These are phyloP conservation scores for Thelonectria discophora DNA, from an alignment of 2,329 filamentous ascomycete species.

Conservation along the genomic window DNA sequence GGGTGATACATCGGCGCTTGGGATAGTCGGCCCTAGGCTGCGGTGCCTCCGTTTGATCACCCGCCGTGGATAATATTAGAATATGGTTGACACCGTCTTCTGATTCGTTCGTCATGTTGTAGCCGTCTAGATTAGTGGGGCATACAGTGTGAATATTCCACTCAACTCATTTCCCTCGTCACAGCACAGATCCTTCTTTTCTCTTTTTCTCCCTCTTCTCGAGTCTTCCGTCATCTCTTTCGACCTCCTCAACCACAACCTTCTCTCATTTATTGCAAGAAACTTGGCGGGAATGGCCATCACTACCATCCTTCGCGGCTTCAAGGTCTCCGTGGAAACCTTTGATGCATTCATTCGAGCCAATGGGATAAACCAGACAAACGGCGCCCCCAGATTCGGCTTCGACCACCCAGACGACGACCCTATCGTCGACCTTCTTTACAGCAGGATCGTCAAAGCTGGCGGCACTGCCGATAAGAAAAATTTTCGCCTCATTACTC, in stretches of 20 bases:
- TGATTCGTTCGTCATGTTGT: too few species aligned
- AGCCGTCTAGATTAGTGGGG: too few species aligned
- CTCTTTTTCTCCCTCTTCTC: too few species aligned
- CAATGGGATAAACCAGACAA: background rate
- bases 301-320: slow-evolving; percentile 1
- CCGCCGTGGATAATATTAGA: too few species aligned
- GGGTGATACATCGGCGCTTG: too few species aligned
- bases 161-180: too few species aligned
- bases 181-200: too few species aligned
- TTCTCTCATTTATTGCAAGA: background rate
- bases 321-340: background rate
- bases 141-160: too few species aligned
- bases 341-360: background rate
- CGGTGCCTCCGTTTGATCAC: too few species aligned
- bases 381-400: background rate
- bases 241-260: background rate
- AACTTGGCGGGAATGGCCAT: background rate
- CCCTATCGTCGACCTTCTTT: background rate
- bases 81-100: too few species aligned
- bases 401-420: background rate
- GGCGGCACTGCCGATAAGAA: slow-evolving; percentile 4
- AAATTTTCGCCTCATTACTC: background rate
- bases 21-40: too few species aligned
- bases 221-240: background rate
- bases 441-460: background rate